Evolutionary conservation across 1,139 yeast species (phyloP).

Genomic region (Saccharomycopsis crataegensis): DNA sequence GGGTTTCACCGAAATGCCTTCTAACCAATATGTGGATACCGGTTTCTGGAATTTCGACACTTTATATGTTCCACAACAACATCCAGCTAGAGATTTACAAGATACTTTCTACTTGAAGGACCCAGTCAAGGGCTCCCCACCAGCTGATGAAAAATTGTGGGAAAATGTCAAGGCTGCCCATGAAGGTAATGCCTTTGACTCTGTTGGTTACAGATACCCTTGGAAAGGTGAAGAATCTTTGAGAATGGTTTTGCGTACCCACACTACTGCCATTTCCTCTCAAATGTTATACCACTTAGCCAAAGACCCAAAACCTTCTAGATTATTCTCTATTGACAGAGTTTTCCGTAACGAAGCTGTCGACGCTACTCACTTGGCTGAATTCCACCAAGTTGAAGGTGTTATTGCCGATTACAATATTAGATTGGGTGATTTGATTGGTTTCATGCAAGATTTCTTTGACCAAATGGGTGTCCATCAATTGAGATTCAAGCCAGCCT

Average conservation of each 20-base stretch:
- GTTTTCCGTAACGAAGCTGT: conserved; percentile 99
- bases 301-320: conserved; percentile 79
- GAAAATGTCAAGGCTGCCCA: conserved; percentile 77
- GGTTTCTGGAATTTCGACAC: conserved; percentile 99
- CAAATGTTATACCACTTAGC: conserved; percentile 84
- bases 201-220: conserved; percentile 96
- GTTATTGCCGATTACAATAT: conserved; percentile 94
- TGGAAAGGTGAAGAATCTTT: conserved; percentile 91
- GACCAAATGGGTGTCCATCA: conserved; percentile 95
- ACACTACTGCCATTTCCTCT: conserved; percentile 91
- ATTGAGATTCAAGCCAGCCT: conserved; percentile 95
- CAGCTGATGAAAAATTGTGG: conserved; percentile 74
- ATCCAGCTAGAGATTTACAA: conserved; percentile 98
- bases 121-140: conserved; percentile 72
- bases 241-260: conserved; percentile 91
- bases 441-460: conserved; percentile 97
- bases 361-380: conserved; percentile 99
- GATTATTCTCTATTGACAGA: conserved; percentile 93
- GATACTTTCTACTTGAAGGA: conserved; percentile 96
- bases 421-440: conserved; percentile 93
- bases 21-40: conserved; percentile 93
- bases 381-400: conserved; percentile 99
- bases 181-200: conserved; percentile 84
- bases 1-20: conserved; percentile 99
- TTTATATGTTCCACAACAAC: conserved; percentile 95